phyloP scores from a whole-genome alignment of 257 asterid species.

The Penstemon davidsonii region DNA sequence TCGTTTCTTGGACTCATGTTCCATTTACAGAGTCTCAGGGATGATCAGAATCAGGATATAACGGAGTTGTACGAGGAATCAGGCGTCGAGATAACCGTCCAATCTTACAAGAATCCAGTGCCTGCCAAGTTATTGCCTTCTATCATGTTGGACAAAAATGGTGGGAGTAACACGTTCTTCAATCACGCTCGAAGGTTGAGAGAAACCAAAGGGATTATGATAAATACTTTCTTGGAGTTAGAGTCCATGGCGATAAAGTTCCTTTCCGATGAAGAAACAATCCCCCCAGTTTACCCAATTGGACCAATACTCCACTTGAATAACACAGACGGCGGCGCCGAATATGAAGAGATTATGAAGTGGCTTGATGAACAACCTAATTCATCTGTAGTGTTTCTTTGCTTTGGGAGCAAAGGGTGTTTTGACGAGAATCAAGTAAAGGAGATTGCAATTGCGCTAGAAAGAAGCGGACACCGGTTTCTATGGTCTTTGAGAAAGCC shows the following conservation, averaged over 20 bases:
- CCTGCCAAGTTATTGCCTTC: conserved; percentile 28
- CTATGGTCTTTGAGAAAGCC: conserved; percentile 53
- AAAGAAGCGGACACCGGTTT: conserved; percentile 22
- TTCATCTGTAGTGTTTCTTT: conserved; percentile 31
- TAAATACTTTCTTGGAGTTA: conserved; percentile 39
- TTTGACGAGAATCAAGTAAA: conserved; percentile 22
- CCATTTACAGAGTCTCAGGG: conserved; percentile 31
- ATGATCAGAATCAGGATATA: conserved; percentile 22
- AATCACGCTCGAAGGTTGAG: conserved; percentile 11
- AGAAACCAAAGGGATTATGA: conserved; percentile 32
- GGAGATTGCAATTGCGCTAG: conserved; percentile 30
- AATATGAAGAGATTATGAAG: conserved; percentile 20
- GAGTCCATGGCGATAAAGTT: conserved; percentile 33
- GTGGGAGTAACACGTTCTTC: conserved; percentile 1
- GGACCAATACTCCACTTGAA: conserved; percentile 36
- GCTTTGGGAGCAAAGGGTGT: conserved; percentile 30
- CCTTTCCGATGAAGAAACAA: conserved; percentile 11
- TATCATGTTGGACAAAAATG: not conserved
- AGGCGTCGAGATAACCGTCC: conserved; percentile 5
- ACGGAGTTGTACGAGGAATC: conserved; percentile 11
- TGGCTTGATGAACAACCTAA: conserved; percentile 33
- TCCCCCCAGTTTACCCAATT: conserved; percentile 40
- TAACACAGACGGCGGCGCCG: not conserved
- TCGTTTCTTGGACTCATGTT: conserved; percentile 37
- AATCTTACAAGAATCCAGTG: conserved; percentile 24